A percentile compares a stretch with the other conserved stretches of the same genome.
phyloP scores from a whole-genome alignment of 2,329 filamentous ascomycete species.

The Trichoderma arundinaceum region DNA sequence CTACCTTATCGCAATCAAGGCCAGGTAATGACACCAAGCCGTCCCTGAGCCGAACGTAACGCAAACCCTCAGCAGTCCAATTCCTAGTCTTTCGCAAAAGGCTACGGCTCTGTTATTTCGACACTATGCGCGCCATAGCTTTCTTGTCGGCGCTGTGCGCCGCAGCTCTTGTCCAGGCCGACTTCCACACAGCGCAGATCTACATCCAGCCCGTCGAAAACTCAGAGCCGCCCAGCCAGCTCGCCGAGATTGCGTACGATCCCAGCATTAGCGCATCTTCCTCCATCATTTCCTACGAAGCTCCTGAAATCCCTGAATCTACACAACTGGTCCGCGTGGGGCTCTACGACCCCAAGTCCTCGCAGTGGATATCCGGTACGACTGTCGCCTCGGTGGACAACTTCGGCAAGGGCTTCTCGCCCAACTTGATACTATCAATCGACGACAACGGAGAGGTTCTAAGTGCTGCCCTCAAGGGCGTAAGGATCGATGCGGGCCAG shows the following conservation, averaged over 20 bases:
- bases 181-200: conserved; percentile 55
- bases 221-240: conserved; percentile 47
- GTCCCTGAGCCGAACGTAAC: neutral
- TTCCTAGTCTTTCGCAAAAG: neutral
- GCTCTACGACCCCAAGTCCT: conserved; percentile 56
- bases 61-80: neutral
- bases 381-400: conserved; percentile 62
- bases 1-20: conserved; percentile 25
- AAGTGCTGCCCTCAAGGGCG: conserved; percentile 60
- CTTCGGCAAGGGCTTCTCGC: conserved; percentile 66
- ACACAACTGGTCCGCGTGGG: conserved; percentile 62
- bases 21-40: conserved; percentile 7
- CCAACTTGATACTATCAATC: conserved; percentile 60
- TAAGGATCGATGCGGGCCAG: conserved; percentile 65
- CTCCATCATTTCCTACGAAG: conserved; percentile 60
- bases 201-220: conserved; percentile 59
- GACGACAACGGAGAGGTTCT: conserved; percentile 53
- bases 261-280: conserved; percentile 49
- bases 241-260: conserved; percentile 65
- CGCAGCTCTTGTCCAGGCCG: conserved; percentile 48
- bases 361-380: conserved; percentile 59
- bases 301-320: conserved; percentile 57
- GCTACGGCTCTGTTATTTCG: neutral
- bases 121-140: conserved; percentile 50
- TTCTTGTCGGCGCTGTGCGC: conserved; percentile 52